A percentile compares a stretch with the other conserved stretches of the same genome.
Conservation (phyloP, 106 monocot genomes). For the Cymbidium sinense region DNA sequence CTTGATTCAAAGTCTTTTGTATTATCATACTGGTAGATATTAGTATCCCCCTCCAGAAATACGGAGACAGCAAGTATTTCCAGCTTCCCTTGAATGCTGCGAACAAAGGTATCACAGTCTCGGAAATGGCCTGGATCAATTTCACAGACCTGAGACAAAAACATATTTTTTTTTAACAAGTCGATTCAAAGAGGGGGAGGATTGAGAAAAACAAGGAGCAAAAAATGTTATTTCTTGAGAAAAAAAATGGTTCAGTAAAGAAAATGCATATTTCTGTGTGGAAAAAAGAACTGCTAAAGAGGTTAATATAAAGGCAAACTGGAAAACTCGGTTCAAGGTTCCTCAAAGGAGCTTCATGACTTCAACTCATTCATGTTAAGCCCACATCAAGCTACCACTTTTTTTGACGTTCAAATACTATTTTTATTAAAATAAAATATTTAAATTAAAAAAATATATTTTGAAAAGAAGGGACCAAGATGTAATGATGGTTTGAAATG, state of each 20-base stretch:
- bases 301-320: too few species aligned
- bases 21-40: slow-evolving; percentile 46
- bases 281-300: too few species aligned
- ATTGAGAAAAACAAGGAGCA: background rate
- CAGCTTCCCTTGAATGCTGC: slow-evolving; percentile 69
- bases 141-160: slow-evolving; percentile 65
- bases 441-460: too few species aligned
- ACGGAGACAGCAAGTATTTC: slow-evolving; percentile 84
- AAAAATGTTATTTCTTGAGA: background rate
- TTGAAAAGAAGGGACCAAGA: too few species aligned
- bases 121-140: slow-evolving; percentile 73
- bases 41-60: slow-evolving; percentile 51
- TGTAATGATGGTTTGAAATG: too few species aligned
- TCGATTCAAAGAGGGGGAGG: background rate
- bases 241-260: background rate
- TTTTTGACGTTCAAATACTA: too few species aligned
- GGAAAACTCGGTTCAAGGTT: too few species aligned
- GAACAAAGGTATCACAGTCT: slow-evolving; percentile 72
- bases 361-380: too few species aligned
- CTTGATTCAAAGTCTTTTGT: slow-evolving; percentile 30
- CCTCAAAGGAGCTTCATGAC: too few species aligned
- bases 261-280: background rate
- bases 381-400: too few species aligned
- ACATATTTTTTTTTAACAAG: background rate
- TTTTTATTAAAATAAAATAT: too few species aligned